Evolutionary conservation across 345 rosid genomes (phyloP).

Genomic region (Hirschfeldia incana): DNA sequence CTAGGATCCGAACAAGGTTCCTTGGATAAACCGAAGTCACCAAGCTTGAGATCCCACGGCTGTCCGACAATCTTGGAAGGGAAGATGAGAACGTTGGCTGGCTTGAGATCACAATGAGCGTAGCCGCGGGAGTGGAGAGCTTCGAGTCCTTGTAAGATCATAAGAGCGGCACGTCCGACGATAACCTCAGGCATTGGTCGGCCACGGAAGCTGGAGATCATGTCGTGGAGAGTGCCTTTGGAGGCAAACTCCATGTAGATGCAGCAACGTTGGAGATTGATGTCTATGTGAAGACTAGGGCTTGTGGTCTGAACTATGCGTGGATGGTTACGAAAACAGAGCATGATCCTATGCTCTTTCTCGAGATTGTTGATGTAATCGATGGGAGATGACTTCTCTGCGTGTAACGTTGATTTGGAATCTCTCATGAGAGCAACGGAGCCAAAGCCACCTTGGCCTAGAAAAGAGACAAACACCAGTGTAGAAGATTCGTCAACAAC

Average conservation of each 20-base stretch:
- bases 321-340: background rate
- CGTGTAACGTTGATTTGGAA: background rate
- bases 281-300: background rate
- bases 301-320: conserved; percentile 11
- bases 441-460: conserved; percentile 17
- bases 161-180: background rate
- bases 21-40: conserved; percentile 17
- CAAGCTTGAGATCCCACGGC: conserved; percentile 19
- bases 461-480: background rate
- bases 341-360: conserved; percentile 10
- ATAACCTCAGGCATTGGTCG: background rate
- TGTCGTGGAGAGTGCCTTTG: conserved; percentile 3
- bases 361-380: background rate
- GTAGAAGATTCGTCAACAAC: background rate
- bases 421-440: background rate
- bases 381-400: background rate
- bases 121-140: conserved; percentile 23
- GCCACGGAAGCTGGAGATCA: conserved; percentile 1
- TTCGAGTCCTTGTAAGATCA: conserved; percentile 20
- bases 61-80: background rate
- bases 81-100: conserved; percentile 13
- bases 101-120: conserved; percentile 18
- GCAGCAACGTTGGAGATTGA: background rate
- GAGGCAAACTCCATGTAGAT: conserved; percentile 22
- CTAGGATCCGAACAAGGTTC: conserved; percentile 8